Evolutionary conservation across 2,329 filamentous ascomycete genomes (phyloP), one percentile per base, ranked within the genome.

Genomic region (Paecilomyces fulvus): DNA sequence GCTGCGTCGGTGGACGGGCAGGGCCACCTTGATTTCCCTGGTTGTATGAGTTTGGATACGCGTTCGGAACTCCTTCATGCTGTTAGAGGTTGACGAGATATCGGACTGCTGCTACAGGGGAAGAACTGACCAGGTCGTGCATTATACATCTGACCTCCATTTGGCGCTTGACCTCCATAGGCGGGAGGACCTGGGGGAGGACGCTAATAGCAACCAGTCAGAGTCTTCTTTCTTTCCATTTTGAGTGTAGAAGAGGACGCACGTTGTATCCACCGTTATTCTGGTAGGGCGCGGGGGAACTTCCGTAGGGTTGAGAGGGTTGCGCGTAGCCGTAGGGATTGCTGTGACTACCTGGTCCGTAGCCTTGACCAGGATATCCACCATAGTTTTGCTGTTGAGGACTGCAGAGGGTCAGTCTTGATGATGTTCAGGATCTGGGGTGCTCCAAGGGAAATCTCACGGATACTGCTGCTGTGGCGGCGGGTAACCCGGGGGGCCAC

Each of bases 1-100:
- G 80, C 55, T 81, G 76, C 56, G 79, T 70, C 17, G 88, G 87
- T 7, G 89, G 89, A 53, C 86, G 82, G 1, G 85, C 80, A 53
- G 89, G 88, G 8, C 76, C 82, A 62, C 69, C 69, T 55, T 78
- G 78, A 63, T 82, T 82, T 59, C 81, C 82, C 57, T 85, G 81
- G 56, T 74, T 72, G 71, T 83, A 84, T 52, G 78, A 75, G 67
- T 83, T 82, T 55, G 79, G 76, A 66, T 77, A 78, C 58, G 67
- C 67, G 9, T 74, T 72, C 12, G 64, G 60, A 53, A 65, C 63
- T 30, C 63, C 63, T 58, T 56, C 49, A 58, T 7, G 58, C 28
- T 23, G 50, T 55, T 49, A 54, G 17, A 33, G 48, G 17, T 20
- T 12, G 6, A 28, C 8, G 11, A 9, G 11, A 20, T 25, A 3